Base-by-base conservation (phyloP, 768 basidiomycete genomes). In the Strobilomyces echinocephalus region DNA sequence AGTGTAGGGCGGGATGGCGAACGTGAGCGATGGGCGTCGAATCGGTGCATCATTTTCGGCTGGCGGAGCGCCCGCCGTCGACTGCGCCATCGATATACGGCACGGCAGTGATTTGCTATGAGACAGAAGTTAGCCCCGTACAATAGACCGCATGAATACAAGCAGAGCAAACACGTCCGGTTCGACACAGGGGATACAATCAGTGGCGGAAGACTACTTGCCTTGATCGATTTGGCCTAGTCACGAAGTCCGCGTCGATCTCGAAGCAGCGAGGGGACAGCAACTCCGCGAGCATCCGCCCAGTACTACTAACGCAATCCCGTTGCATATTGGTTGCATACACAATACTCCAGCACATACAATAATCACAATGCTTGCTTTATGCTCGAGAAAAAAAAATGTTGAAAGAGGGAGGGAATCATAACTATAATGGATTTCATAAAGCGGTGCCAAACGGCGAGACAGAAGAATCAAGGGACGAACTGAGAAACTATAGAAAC, bases 1-100 rank as follows among this genome's bases (percentile, higher is more conserved):
- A 9, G 38, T n/a, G 4, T 39, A 15, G 3, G 52, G 35, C 1
- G 40, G 43, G 38, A 68, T 55, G 24, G 39, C 31, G 9, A 69
- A 65, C 8, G 57, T 43, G 38, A 71, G 54, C 11, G 57, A 52
- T 40, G 67, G 53, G n/a, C 26, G 20, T 33, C 18, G 39, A 6
- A 18, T 54, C 41, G 31, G 21, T 2, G 33, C 1, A 1, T 46
- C 31, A 49, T 46, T 31, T 31, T 49, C 12, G 9, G 51, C 21
- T 2, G 45, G 42, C 24, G n/a, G 41, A 9, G 41, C 16, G 34
- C 11, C 34, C 14, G 18, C 38, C 14, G 44, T 50, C 18, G 49
- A 44, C 20, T 42, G 52, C 21, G 45, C 46, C 63, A 62, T 62
- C 28, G 20, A 46, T 49, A 34, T 8, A 36, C 26, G 21, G 33